These are phyloP conservation scores for Cicer judaicum DNA, from an alignment of 306 rosid genomes.

Conservation along the genomic window DNA sequence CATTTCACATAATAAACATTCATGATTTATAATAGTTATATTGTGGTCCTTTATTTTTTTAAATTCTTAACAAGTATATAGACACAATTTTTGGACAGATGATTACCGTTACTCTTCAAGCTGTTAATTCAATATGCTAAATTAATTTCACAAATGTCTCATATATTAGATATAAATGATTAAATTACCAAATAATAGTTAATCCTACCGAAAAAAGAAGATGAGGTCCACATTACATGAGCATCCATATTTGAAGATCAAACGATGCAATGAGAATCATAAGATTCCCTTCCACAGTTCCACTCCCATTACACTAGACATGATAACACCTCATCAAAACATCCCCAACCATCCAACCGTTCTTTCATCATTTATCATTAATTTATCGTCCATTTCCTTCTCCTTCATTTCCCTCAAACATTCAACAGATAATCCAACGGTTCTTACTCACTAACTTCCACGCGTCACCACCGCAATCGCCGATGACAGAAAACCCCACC, in stretches of 20 bases:
- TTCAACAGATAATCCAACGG: constrained; percentile 66
- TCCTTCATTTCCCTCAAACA: constrained; percentile 33
- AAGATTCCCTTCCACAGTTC: constrained; percentile 66
- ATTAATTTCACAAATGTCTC: too few species aligned
- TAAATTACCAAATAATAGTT: background rate
- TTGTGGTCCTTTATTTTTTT: too few species aligned
- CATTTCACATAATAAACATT: too few species aligned
- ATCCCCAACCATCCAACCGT: background rate
- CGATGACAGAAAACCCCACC: constrained; percentile 8
- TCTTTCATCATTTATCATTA: background rate
- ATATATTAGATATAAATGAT: too few species aligned
- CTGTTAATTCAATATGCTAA: too few species aligned
- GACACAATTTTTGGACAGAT: too few species aligned
- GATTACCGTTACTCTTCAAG: too few species aligned
- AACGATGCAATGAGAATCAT: constrained; percentile 77
- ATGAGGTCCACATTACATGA: constrained; percentile 56
- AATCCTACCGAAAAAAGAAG: background rate
- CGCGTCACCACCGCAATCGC: constrained; percentile 45
- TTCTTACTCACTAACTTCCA: background rate
- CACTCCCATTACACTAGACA: constrained; percentile 55
- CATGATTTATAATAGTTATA: too few species aligned
- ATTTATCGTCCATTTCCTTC: background rate
- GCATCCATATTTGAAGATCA: constrained; percentile 54
- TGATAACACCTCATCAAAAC: constrained; percentile 52
- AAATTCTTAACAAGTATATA: too few species aligned